Percentiles rank a stretch among this genome's conserved stretches.
phyloP scores from a whole-genome alignment of 208 protist species.

The Leishmania guyanensis region DNA sequence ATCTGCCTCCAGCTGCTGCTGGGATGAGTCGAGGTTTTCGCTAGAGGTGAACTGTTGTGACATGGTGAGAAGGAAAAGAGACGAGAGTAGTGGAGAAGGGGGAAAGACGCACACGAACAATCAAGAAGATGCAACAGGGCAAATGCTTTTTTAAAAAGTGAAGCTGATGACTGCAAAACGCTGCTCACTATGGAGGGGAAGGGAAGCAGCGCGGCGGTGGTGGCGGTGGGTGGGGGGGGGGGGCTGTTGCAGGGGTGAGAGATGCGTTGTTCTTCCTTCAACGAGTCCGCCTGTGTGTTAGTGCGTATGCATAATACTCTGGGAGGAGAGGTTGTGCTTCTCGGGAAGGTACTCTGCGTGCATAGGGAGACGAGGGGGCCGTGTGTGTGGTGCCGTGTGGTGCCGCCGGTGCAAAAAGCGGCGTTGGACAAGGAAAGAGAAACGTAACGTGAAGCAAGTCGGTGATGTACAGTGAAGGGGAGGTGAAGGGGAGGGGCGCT shows the following conservation, averaged over 20 bases:
- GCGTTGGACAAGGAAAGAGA: slow-evolving; percentile 3
- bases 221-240: not conserved
- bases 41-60: slow-evolving; percentile 7
- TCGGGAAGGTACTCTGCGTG: not conserved
- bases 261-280: not conserved
- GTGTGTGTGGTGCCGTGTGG: not conserved
- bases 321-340: not conserved
- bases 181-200: not conserved
- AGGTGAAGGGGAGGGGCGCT: not conserved
- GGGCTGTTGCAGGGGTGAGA: not conserved
- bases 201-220: not conserved
- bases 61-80: not conserved
- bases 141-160: not conserved
- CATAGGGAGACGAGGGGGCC: not conserved
- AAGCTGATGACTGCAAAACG: not conserved
- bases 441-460: slow-evolving; percentile 10
- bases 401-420: not conserved
- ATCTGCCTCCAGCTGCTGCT: slow-evolving; percentile 6
- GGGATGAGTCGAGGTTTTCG: slow-evolving; percentile 21
- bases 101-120: not conserved
- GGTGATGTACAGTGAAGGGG: not conserved
- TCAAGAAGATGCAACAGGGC: not conserved
- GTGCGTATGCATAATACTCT: not conserved
- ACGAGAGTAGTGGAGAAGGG: no score
- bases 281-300: not conserved